These are phyloP conservation scores for Diplosphaera chodatii DNA, from an alignment of 139 green algal species.

Conservation along the genomic window DNA sequence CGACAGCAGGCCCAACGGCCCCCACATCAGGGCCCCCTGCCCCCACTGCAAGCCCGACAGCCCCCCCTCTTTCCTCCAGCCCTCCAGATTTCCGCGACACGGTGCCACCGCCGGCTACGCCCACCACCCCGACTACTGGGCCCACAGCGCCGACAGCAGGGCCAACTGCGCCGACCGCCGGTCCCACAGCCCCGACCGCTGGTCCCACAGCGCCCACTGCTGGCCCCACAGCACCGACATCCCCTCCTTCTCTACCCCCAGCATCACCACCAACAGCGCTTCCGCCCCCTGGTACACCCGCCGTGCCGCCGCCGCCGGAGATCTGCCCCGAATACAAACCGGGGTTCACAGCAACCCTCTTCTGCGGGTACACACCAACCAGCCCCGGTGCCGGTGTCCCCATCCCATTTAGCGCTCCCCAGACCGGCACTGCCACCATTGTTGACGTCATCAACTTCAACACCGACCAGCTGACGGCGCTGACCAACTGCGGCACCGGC, in stretches of 20 bases:
- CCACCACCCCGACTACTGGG: neutral
- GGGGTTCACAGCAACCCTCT: neutral
- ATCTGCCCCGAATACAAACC: neutral
- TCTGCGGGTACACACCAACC: neutral
- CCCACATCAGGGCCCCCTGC: neutral
- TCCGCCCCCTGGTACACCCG: too few relatives aligned
- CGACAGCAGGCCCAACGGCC: neutral
- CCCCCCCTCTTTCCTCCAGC: too few relatives aligned
- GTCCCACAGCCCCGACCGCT: too few relatives aligned
- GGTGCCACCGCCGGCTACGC: neutral
- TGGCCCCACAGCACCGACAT: too few relatives aligned
- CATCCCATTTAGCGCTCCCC: neutral
- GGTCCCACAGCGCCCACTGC: too few relatives aligned
- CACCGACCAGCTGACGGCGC: neutral
- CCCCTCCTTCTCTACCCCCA: neutral
- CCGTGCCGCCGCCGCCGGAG: neutral
- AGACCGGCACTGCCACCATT: neutral
- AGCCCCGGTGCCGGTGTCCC: neutral
- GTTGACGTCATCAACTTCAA: neutral
- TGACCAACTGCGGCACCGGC: neutral
- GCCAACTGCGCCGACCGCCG: neutral
- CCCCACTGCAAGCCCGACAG: too few relatives aligned
- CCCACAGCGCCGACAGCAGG: neutral
- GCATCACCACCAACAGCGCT: neutral
- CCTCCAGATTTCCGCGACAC: too few relatives aligned